Evolutionary conservation across 2,329 filamentous ascomycete species (phyloP), one percentile per base, ranked within the genome.

Genomic region (Byssochlamys sp.): DNA sequence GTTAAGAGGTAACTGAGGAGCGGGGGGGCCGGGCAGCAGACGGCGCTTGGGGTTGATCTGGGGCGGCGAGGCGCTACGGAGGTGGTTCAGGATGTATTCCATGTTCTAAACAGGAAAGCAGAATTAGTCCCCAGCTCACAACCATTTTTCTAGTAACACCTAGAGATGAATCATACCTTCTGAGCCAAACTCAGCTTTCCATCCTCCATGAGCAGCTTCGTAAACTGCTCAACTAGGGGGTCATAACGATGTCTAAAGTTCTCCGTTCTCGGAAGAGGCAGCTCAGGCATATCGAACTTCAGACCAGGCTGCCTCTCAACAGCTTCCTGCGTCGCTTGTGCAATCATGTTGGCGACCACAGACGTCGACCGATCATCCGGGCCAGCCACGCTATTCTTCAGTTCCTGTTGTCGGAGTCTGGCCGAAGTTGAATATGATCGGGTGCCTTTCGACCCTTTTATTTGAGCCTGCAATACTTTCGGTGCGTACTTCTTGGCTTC

Each of bases 161-260:
- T 24, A 10, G 11, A 31, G 28, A 31, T n/a, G 24, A 26, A 51
- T 54, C 66, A 52, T 80, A 95, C 91, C 78, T 86, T 85, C 74
- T 99, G 90, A n/a, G 94, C 94, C 72, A 84, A 82, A 69, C 87
- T 88, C 71, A 95, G 84, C 79, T 96, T 95, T 65, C 94, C 94
- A 74, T 97, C 84, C 66, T 81, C 80, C 92, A 97, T 99, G 62
- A 99, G 75, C 65, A 96, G 80, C 71, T 91, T 91, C 19, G 91
- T 96, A 66, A 97, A 81, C 77, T 96, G 94, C 63, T 87, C 80
- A 53, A 97, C 79, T 6, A 96, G 81, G 1, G 89, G 84, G 69
- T 96, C 88, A 70, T 97, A 95, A 67, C 94, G 84, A 70, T 89
- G 80, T 73, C 91, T 88, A 66, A 92, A 76, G 74, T 89, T 81